Conservation (phyloP, 1,139 yeast genomes). For the Hansenula anomala region DNA sequence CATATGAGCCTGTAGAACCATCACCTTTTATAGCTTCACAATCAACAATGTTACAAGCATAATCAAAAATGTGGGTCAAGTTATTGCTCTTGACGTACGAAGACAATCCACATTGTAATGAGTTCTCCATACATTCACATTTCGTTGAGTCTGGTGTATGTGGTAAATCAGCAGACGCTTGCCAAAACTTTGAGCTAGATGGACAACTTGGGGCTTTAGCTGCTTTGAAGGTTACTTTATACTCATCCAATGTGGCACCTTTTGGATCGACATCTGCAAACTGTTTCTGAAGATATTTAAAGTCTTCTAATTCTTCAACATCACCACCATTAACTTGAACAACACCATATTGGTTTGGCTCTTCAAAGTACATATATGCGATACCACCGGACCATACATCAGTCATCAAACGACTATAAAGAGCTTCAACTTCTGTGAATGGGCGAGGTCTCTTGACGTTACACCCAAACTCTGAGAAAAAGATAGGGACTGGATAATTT, state of each 20-base stretch:
- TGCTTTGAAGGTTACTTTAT: conserved; percentile 2
- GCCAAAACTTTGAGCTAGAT: conserved; percentile 30
- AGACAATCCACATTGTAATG: conserved; percentile 44
- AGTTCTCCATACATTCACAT: conserved; percentile 52
- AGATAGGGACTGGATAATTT: conserved; percentile 47
- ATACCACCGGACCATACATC: conserved; percentile 91
- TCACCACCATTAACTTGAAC: conserved; percentile 49
- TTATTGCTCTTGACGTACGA: conserved; percentile 31
- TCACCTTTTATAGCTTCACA: conserved; percentile 47
- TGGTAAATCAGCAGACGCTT: conserved; percentile 43
- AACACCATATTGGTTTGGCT: conserved; percentile 75
- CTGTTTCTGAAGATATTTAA: conserved; percentile 28
- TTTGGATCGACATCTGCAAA: conserved; percentile 32
- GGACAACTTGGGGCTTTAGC: conserved; percentile 25
- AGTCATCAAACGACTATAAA: conserved; percentile 60
- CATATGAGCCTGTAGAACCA: conserved; percentile 49
- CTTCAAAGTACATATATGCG: conserved; percentile 86
- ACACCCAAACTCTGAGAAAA: conserved; percentile 63
- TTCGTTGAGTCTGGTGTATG: conserved; percentile 47
- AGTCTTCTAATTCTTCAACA: conserved; percentile 41
- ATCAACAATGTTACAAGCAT: conserved; percentile 44
- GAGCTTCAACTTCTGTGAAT: conserved; percentile 62
- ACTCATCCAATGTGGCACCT: conserved; percentile 23
- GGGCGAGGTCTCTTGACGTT: conserved; percentile 50
- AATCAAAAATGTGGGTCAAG: conserved; percentile 33